Percentiles rank a stretch among this genome's conserved stretches.
Conservation (phyloP, 2,329 filamentous ascomycete genomes). For the Diaporthe destruens region DNA sequence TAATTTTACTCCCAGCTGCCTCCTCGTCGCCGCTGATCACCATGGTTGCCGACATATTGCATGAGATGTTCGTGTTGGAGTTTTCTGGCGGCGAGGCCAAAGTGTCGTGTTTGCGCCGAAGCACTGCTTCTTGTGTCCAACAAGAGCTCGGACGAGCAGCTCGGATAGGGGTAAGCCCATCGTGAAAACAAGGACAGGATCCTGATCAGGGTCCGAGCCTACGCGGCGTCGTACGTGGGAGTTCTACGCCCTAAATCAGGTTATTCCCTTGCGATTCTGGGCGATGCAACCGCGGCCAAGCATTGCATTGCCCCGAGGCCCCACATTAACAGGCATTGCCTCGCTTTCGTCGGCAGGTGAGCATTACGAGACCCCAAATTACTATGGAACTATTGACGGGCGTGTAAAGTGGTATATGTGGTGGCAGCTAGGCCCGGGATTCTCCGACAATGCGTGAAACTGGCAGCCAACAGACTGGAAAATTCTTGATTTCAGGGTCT, state of each 20-base stretch:
- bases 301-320: constrained; percentile 14
- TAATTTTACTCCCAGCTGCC: not conserved
- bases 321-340: constrained; percentile 24
- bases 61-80: not conserved
- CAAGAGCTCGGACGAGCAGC: constrained; percentile 1
- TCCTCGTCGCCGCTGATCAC: constrained; percentile 19
- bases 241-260: constrained; percentile 15
- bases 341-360: not conserved
- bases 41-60: constrained; percentile 11
- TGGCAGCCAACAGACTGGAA: not conserved
- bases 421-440: constrained; percentile 8
- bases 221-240: constrained; percentile 6
- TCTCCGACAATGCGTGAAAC: constrained; percentile 19
- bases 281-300: constrained; percentile 32
- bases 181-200: constrained; percentile 18
- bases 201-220: constrained; percentile 24
- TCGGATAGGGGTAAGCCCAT: constrained; percentile 21
- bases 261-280: constrained; percentile 21
- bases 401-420: not conserved
- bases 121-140: constrained; percentile 14
- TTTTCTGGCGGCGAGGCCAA: constrained; percentile 6
- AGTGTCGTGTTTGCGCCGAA: not conserved
- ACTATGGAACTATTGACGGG: constrained; percentile 18
- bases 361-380: constrained; percentile 25
- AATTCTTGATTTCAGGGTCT: constrained; percentile 18